These are phyloP conservation scores for Camellia granthamiana DNA, from an alignment of 148 eudicot species.

Conservation along the genomic window DNA sequence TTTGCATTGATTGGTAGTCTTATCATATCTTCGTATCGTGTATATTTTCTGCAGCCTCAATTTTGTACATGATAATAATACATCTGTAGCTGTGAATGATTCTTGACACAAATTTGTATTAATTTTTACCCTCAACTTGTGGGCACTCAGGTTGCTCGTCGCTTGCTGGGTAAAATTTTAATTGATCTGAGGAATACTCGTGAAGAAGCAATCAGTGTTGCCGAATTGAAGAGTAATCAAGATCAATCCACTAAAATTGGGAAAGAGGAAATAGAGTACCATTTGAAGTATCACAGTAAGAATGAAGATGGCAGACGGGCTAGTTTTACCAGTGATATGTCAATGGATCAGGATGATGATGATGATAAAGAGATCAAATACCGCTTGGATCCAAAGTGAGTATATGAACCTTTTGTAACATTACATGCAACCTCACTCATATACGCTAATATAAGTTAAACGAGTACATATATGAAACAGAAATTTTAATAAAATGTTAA, in stretches of 20 bases:
- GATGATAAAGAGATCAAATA: constrained; percentile 92
- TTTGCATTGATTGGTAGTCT: constrained; percentile 5
- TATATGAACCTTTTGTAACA: constrained; percentile 15
- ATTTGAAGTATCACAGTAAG: constrained; percentile 40
- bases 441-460: neutral
- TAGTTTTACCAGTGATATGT: constrained; percentile 60
- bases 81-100: constrained; percentile 5
- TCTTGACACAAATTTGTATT: neutral
- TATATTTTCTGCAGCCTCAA: neutral
- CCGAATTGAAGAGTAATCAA: constrained; percentile 66
- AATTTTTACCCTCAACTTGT: no score
- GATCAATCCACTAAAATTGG: constrained; percentile 32
- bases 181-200: constrained; percentile 95
- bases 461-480: neutral
- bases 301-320: constrained; percentile 50
- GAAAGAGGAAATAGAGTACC: constrained; percentile 50
- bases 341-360: constrained; percentile 80
- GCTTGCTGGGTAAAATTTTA: constrained; percentile 88
- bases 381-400: constrained; percentile 92
- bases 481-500: neutral
- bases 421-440: constrained; percentile 2
- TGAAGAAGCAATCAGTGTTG: constrained; percentile 82
- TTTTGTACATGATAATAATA: neutral
- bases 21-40: neutral
- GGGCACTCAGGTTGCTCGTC: constrained; percentile 78